Percentiles rank a stretch among this genome's conserved stretches.
Conservation (phyloP, 352 stramenopile species). For the Pythium brachiatum region DNA sequence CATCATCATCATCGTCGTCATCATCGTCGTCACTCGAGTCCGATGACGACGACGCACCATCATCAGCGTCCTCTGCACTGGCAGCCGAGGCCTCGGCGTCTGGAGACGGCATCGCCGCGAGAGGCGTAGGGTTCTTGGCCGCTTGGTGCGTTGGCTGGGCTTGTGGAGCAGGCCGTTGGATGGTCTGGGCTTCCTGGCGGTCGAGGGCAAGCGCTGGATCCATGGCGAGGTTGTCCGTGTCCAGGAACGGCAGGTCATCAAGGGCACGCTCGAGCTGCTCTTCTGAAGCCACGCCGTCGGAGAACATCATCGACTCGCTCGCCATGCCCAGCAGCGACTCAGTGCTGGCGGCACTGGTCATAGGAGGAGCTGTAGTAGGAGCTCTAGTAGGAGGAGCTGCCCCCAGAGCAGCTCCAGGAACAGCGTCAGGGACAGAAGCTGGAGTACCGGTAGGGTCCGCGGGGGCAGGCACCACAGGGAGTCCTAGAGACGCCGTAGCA, state of each 20-base stretch:
- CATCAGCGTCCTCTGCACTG: conserved; percentile 10
- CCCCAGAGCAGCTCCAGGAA: conserved; percentile 6
- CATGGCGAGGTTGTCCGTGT: conserved; percentile 58
- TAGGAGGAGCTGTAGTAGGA: conserved; percentile 4
- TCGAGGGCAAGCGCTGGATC: conserved; percentile 20
- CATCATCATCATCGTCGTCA: conserved; percentile 43
- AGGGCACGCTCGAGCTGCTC: conserved; percentile 72
- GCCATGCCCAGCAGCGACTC: conserved; percentile 28
- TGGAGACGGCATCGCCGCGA: conserved; percentile 8
- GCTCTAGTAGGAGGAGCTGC: background rate
- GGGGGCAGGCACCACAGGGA: conserved; percentile 1
- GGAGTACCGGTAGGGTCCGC: background rate
- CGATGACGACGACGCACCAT: conserved; percentile 20
- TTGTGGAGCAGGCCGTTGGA: background rate
- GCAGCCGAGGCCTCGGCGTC: conserved; percentile 7
- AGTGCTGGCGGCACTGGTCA: conserved; percentile 13
- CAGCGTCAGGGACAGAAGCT: conserved; percentile 1
- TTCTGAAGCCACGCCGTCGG: conserved; percentile 45
- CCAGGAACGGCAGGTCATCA: conserved; percentile 70
- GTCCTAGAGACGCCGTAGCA: background rate
- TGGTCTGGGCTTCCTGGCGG: background rate
- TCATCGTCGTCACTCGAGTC: conserved; percentile 22
- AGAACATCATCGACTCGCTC: conserved; percentile 25
- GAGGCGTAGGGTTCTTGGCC: conserved; percentile 1
- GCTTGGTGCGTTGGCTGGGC: background rate